Evolutionary conservation across 2,329 filamentous ascomycete genomes (phyloP), one percentile per base, ranked within the genome.

Genomic region (Colletotrichum sp.): DNA sequence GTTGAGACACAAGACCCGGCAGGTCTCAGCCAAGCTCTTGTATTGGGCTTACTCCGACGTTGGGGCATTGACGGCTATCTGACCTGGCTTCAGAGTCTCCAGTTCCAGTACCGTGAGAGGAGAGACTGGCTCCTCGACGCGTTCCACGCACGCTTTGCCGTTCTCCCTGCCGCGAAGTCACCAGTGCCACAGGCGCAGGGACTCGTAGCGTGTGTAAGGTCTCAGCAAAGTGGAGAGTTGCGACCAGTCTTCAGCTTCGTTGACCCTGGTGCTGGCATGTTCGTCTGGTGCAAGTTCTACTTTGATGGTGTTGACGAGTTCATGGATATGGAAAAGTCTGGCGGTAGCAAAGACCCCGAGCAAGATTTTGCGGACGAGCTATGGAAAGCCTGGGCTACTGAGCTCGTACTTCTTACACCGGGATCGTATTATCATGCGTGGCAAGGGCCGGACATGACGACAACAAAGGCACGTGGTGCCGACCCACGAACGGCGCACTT

Each of bases 61-160:
- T 96, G 94, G 94, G 93, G 93, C 15, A 93, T 95, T 78, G 84
- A 87, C 3, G 94, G 94, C n/a, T 96, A 94, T 81, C 83, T 96
- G 8, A 90, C 93, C 82, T 96, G 94, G 94, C 86, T 96, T 67
- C 91, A 94, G 75, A 88, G 92, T 82, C 87, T 96, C 71, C 90
- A 93, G 67, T 84, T 91, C 81, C 88, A 93, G 80, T 96, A 95
- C 83, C 94, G 93, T 3, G 85, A 85, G 64, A 89, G 94, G 48
- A 86, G 94, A 65, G 89, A 95, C 81, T 89, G 89, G 67, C 90
- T 95, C 70, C 85, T 94, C 15, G 85, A 87, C 21, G 92, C 93
- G 0, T 94, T 82, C 38, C 52, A 73, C 16, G 18, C 68, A 2
- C 30, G 77, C 10, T 82, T 62, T 4, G 30, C 36, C 1, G 30